Conservation (phyloP, 352 stramenopile species). For the Blastocystis hominis region DNA sequence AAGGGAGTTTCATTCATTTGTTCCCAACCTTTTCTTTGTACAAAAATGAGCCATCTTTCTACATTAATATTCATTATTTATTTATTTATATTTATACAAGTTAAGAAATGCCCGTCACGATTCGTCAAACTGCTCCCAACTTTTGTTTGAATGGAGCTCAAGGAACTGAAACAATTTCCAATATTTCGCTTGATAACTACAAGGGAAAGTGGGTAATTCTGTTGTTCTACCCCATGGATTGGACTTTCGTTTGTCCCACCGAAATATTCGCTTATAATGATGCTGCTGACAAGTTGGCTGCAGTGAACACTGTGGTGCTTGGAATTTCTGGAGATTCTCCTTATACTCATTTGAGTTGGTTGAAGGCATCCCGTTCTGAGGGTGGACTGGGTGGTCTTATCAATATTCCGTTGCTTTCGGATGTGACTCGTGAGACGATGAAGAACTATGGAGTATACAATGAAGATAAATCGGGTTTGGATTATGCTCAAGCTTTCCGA, state of each 20-base stretch:
- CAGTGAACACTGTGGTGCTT: conserved; percentile 12
- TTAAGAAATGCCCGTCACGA: conserved; percentile 35
- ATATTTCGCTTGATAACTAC: conserved; percentile 5
- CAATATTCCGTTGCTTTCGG: too few relatives aligned
- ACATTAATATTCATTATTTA: too few relatives aligned
- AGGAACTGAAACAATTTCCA: neutral
- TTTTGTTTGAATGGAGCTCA: conserved; percentile 48
- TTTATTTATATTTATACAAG: too few relatives aligned
- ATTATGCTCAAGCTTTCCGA: too few relatives aligned
- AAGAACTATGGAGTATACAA: too few relatives aligned
- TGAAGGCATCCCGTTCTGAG: neutral
- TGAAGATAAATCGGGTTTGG: too few relatives aligned
- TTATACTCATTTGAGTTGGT: conserved; percentile 28
- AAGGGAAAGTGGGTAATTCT: conserved; percentile 29
- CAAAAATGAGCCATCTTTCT: too few relatives aligned
- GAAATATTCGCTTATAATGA: conserved; percentile 46
- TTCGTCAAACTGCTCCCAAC: conserved; percentile 49
- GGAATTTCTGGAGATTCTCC: conserved; percentile 52
- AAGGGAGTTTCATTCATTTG: too few relatives aligned
- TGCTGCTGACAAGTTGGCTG: neutral
- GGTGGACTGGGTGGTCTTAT: conserved; percentile 3
- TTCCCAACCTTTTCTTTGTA: too few relatives aligned
- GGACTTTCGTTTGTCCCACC: conserved; percentile 44
- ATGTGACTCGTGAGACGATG: too few relatives aligned
- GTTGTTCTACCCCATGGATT: conserved; percentile 56